Conservation (phyloP, 306 rosid genomes). For the Lablab purpureus region DNA sequence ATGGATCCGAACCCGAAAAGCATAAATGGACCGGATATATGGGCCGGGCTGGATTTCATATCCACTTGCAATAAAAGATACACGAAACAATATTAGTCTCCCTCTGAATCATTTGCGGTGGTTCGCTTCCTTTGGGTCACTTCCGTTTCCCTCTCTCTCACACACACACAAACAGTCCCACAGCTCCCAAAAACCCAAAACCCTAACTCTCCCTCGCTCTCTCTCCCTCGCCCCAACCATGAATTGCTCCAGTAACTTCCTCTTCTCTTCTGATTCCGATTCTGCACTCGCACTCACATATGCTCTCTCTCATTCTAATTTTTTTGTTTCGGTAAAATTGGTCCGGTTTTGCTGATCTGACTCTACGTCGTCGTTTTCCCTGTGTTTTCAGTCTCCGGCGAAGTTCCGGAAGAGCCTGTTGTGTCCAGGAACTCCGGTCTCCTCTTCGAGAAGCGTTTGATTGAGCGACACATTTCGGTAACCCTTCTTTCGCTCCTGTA, state of each 20-base stretch:
- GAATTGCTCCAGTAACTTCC: conserved; percentile 52
- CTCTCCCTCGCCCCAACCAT: conserved; percentile 30
- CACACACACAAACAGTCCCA: background rate
- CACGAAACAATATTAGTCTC: background rate
- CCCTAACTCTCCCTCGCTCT: conserved; percentile 34
- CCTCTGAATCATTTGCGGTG: conserved; percentile 15
- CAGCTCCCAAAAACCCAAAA: conserved; percentile 46
- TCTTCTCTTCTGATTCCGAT: conserved; percentile 1
- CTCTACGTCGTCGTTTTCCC: background rate
- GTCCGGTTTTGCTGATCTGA: conserved; percentile 50
- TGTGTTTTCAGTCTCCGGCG: conserved; percentile 83
- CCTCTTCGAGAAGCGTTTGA: conserved; percentile 88
- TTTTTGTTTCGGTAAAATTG: background rate
- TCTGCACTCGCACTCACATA: background rate
- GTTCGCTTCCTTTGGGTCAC: conserved; percentile 1
- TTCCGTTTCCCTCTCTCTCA: conserved; percentile 14
- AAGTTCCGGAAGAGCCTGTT: conserved; percentile 99
- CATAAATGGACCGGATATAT: background rate
- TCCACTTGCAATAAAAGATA: background rate
- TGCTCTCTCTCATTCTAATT: background rate
- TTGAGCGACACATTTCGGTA: conserved; percentile 87
- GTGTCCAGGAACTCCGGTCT: conserved; percentile 83
- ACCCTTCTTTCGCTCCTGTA: background rate
- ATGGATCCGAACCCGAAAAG: background rate
- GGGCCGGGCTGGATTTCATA: conserved; percentile 27